Base-by-base conservation (phyloP, 2,329 filamentous ascomycete genomes). In the Pseudogymnoascus sp. region DNA sequence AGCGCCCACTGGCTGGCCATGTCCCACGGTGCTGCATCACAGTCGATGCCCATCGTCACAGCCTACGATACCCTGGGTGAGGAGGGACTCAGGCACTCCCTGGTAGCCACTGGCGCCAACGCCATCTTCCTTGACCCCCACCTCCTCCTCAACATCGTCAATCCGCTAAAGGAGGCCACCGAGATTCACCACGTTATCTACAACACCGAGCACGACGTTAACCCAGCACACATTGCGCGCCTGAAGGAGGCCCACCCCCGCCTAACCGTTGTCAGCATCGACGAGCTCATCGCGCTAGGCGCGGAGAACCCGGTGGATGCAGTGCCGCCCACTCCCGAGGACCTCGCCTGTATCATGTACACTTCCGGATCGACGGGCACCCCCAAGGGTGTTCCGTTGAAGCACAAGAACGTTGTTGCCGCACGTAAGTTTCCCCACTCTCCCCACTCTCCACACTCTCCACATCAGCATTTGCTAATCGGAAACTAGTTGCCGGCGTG, bases 21-120 rank as follows among this genome's bases (percentile, higher is more conserved):
- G 69, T 79, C 80, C 19, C 81, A 83, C 71, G 80, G 76, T 61
- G 79, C 80, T 63, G 77, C 87, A 28, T 93, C 92, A 21, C 93
- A 97, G 77, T 93, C 91, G 44, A 85, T 97, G 74, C 86, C 90
- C 65, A 93, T 97, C 68, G 93, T 96, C 61, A 97, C 93, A 36
- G 91, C 93, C 61, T 97, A 96, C 76, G 93, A 96, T 75, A 96
- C 92, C 15, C 86, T 97, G 60, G 93, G 93, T 63, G 83, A 91
- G 71, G 85, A 87, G 67, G 93, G 92, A 44, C 84, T 97, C 66
- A 86, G 87, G 77, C 91, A 96, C 79, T 96, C 92, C 1, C 83
- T 97, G 67, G 80, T 86, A 33, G 89, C 96, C 78, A 95, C 91
- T 63, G 80, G 86, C 66, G 88, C 91, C 62, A 86, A 86, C 70